Conservation (phyloP, 495 filamentous ascomycete genomes). For the Parathielavia hyrcaniae region DNA sequence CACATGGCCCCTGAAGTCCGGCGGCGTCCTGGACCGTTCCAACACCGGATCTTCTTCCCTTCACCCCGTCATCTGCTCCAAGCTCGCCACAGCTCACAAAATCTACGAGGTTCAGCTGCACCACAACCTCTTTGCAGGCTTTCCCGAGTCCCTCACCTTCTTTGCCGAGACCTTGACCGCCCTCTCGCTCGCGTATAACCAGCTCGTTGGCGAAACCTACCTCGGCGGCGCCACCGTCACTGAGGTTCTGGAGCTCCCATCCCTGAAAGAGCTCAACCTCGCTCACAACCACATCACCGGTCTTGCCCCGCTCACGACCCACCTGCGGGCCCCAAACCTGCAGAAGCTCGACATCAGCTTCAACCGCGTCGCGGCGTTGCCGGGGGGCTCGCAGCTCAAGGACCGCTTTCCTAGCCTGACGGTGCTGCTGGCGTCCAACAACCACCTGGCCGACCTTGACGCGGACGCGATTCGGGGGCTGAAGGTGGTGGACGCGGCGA, state of each 20-base stretch:
- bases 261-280: slow-evolving; percentile 68
- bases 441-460: slow-evolving; percentile 62
- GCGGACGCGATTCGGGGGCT: slow-evolving; percentile 70
- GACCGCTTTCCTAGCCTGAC: slow-evolving; percentile 59
- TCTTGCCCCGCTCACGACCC: slow-evolving; percentile 54
- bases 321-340: slow-evolving; percentile 64
- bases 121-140: slow-evolving; percentile 63
- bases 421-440: slow-evolving; percentile 66
- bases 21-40: slow-evolving; percentile 68
- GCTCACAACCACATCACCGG: slow-evolving; percentile 60
- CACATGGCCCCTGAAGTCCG: slow-evolving; percentile 59
- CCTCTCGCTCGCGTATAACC: slow-evolving; percentile 75
- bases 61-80: slow-evolving; percentile 47
- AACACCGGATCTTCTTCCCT: slow-evolving; percentile 53
- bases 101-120: slow-evolving; percentile 57
- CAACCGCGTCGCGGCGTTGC: slow-evolving; percentile 67
- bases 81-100: slow-evolving; percentile 43
- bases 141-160: slow-evolving; percentile 63
- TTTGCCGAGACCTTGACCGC: slow-evolving; percentile 62
- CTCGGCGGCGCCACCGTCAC: slow-evolving; percentile 38
- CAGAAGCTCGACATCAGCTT: slow-evolving; percentile 70
- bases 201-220: slow-evolving; percentile 54
- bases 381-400: slow-evolving; percentile 44
- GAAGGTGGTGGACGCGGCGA: slow-evolving; percentile 66
- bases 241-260: slow-evolving; percentile 59